These are phyloP conservation scores for Xylaria sp. DNA, from an alignment of 2,329 filamentous ascomycete genomes.

Conservation along the genomic window DNA sequence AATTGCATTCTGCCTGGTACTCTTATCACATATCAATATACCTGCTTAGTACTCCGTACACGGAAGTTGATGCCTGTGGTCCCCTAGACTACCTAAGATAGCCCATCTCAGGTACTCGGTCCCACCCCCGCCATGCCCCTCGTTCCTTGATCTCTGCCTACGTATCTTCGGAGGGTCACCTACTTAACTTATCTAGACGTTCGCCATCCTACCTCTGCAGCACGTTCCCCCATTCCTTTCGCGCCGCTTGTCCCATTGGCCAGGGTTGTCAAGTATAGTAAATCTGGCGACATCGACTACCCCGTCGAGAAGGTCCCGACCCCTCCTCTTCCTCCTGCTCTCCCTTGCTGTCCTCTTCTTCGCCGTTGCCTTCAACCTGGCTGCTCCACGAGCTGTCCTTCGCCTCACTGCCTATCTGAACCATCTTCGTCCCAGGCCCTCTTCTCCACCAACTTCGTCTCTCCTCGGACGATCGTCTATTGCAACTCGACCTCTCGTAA, in stretches of 20 bases:
- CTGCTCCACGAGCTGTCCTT: slow-evolving; percentile 67
- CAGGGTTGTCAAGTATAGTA: slow-evolving; percentile 18
- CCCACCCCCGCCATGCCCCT: slow-evolving; percentile 26
- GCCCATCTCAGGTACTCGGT: background rate
- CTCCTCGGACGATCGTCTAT: slow-evolving; percentile 34
- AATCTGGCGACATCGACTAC: slow-evolving; percentile 52
- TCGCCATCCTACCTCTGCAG: background rate
- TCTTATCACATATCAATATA: background rate
- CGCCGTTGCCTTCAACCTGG: slow-evolving; percentile 71
- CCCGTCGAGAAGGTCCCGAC: slow-evolving; percentile 43
- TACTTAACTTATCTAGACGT: background rate
- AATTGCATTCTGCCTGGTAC: background rate
- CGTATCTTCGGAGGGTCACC: background rate
- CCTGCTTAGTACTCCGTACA: background rate
- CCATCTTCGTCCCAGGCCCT: slow-evolving; percentile 61
- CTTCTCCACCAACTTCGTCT: slow-evolving; percentile 49
- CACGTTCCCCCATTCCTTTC: slow-evolving; percentile 6
- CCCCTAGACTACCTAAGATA: background rate
- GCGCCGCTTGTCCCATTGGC: slow-evolving; percentile 38
- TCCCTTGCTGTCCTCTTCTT: slow-evolving; percentile 64
- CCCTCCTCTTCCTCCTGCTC: slow-evolving; percentile 58
- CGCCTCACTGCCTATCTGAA: slow-evolving; percentile 69
- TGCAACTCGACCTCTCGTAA: slow-evolving; percentile 53
- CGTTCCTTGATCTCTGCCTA: slow-evolving; percentile 6
- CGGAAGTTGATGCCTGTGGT: background rate